Conservation (phyloP, 192 early-diverging fungal species). For the Chytriomyces sp. region DNA sequence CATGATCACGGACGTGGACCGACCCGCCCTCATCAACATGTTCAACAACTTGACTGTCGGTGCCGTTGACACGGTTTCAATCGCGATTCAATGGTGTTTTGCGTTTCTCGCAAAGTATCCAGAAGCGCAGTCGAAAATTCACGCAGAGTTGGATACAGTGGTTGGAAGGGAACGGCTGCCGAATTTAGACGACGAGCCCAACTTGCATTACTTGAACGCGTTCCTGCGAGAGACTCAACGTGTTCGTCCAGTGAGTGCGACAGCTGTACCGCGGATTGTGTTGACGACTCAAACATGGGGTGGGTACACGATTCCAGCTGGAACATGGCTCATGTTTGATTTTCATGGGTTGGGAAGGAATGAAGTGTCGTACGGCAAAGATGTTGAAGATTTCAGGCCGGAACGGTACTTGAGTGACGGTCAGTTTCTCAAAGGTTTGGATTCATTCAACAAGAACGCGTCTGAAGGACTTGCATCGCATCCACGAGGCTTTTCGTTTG, state of each 20-base stretch:
- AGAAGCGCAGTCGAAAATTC: background rate
- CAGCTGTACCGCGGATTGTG: slow-evolving; percentile 5
- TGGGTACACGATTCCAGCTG: slow-evolving; percentile 1
- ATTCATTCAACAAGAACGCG: background rate
- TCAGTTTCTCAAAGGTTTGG: background rate
- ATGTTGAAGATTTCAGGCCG: slow-evolving; percentile 6
- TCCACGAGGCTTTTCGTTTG: slow-evolving; percentile 17
- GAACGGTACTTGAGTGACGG: slow-evolving; percentile 3
- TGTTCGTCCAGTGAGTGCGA: slow-evolving; percentile 22
- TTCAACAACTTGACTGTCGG: slow-evolving; percentile 29
- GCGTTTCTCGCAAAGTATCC: slow-evolving; percentile 12
- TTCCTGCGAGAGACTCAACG: slow-evolving; percentile 28
- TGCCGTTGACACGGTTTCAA: slow-evolving; percentile 26
- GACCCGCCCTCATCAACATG: background rate
- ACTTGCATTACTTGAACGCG: slow-evolving; percentile 12
- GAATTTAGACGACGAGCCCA: slow-evolving; percentile 8
- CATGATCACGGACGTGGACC: background rate
- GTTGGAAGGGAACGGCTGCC: background rate
- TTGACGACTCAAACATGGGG: slow-evolving; percentile 5
- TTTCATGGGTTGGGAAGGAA: slow-evolving; percentile 6
- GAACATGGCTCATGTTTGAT: slow-evolving; percentile 22
- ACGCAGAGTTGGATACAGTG: slow-evolving; percentile 1
- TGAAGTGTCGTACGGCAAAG: background rate
- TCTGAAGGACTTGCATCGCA: background rate
- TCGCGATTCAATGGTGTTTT: slow-evolving; percentile 21